Evolutionary conservation across 139 green algal genomes (phyloP), one percentile per base, ranked within the genome.

Genomic region (Volvox reticuliferus): DNA sequence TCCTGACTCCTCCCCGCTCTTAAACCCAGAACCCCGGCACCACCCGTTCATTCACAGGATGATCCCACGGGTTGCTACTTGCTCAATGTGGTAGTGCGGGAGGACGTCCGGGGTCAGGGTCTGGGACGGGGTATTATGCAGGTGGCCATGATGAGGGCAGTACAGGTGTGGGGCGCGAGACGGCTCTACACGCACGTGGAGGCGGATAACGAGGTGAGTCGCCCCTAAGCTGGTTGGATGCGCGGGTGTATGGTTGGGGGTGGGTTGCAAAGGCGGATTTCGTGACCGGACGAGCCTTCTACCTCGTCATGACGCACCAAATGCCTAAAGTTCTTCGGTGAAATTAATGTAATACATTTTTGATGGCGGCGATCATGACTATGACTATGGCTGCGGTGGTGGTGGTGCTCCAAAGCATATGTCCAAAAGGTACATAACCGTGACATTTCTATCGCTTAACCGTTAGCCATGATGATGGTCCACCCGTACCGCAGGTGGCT

Each of bases 131-230:
- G 32, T 1, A 82, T 96, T 30, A 96, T 96, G 94, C 68, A 24
- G 3, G 91, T 87, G 37, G 94, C 94, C n/a, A 95, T 96, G 92
- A 28, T 9, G 20, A 89, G 90, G 0, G 94, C 94, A 28, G 84
- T 95, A 35, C 50, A 61, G 1, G 3, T 61, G 37, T 95, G 93
- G 93, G 82, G 82, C 0, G 90, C 93, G n/a, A 1, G 69, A n/a
- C 55, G 73, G 36, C 78, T 95, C 90, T 96, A 95, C 91, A 96
- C 94, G 0, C 92, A 95, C 76, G 94, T 96, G 44, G 93, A 94
- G 44, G 94, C 94, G 44, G 91, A 92, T 89, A 96, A 96, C 82
- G 94, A 93, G 83, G 90, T 94, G 80, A 26, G 79, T 18, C 26
- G 71, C 5, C 9, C 5, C 9, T 55, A 9, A 35, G 71, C n/a